A percentile compares a stretch with the other conserved stretches of the same genome.
These are phyloP conservation scores for Talaromyces ruber DNA, from an alignment of 495 filamentous ascomycete genomes.

Conservation along the genomic window DNA sequence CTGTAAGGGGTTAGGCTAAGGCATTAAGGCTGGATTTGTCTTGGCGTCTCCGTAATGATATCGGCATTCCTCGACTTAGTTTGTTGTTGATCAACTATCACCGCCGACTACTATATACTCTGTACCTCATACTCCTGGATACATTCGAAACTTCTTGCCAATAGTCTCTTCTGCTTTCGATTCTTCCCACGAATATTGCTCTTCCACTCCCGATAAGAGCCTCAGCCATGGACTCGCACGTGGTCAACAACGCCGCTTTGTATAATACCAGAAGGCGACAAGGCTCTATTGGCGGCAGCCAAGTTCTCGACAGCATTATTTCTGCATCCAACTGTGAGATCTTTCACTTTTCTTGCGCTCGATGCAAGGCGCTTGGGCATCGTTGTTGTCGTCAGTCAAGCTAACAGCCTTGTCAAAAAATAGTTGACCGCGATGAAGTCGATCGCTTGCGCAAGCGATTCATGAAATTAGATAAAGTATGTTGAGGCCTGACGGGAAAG, in stretches of 20 bases:
- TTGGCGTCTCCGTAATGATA: not conserved
- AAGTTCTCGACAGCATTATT: conserved; percentile 90
- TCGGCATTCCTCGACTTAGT: not conserved
- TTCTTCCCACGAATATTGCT: not conserved
- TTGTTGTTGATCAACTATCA: not conserved
- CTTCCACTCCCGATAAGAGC: not conserved
- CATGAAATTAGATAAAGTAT: conserved; percentile 97
- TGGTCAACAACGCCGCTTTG: conserved; percentile 42
- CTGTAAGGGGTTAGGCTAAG: not conserved
- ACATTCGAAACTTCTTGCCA: not conserved
- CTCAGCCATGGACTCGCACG: conserved; percentile 25
- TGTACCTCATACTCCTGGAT: not conserved
- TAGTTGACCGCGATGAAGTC: conserved; percentile 95
- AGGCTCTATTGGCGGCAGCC: conserved; percentile 68
- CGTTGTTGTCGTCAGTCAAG: not conserved
- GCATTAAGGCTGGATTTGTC: not conserved
- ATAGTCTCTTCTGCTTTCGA: not conserved
- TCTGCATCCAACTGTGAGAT: conserved; percentile 88
- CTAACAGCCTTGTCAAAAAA: conserved; percentile 13
- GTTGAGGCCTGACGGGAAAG: not conserved
- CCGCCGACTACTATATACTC: not conserved
- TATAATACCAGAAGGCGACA: conserved; percentile 40
- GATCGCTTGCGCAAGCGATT: conserved; percentile 92
- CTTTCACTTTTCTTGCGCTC: not conserved
- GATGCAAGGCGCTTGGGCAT: not conserved